These are phyloP conservation scores for Phytophthora cryptogea DNA, from an alignment of 352 stramenopile species.

Conservation along the genomic window DNA sequence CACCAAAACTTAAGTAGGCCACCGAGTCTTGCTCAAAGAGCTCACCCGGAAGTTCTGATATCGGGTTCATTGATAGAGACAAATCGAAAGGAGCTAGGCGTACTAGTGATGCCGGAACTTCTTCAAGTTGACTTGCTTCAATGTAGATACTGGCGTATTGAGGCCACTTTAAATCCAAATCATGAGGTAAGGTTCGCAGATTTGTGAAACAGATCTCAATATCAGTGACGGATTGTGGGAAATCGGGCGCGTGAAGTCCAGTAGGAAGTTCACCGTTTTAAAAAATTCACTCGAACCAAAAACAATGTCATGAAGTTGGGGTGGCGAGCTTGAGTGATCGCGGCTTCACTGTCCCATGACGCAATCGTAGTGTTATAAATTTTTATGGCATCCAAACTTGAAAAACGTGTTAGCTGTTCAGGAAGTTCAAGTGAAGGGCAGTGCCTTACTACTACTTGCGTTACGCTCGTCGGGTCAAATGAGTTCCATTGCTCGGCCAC, in stretches of 20 bases:
- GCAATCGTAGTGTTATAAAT: constrained; percentile 34
- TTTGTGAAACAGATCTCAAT: constrained; percentile 41
- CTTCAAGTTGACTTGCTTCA: constrained; percentile 15
- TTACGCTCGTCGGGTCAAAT: constrained; percentile 19
- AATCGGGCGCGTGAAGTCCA: constrained; percentile 34
- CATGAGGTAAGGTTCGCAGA: constrained; percentile 33
- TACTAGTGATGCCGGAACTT: constrained; percentile 15
- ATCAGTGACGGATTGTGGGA: constrained; percentile 32
- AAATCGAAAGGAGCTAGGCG: constrained; percentile 19
- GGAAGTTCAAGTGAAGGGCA: constrained; percentile 21
- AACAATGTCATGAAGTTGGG: constrained; percentile 38
- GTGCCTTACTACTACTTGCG: constrained; percentile 14
- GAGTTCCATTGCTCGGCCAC: constrained; percentile 6
- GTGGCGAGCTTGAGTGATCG: constrained; percentile 30
- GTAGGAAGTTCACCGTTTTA: constrained; percentile 27
- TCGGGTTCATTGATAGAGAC: constrained; percentile 23
- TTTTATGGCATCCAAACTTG: constrained; percentile 21
- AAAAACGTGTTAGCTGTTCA: constrained; percentile 6
- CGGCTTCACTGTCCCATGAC: constrained; percentile 22
- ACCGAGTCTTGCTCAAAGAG: constrained; percentile 20
- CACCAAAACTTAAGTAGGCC: constrained; percentile 18
- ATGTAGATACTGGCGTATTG: constrained; percentile 21
- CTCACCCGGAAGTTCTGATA: constrained; percentile 12
- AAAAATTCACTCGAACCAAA: constrained; percentile 38
- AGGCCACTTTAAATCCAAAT: constrained; percentile 43